A percentile compares a stretch with the other conserved stretches of the same genome.
phyloP scores from a whole-genome alignment of 2,329 filamentous ascomycete genomes.

The Diaporthe citriasiana region DNA sequence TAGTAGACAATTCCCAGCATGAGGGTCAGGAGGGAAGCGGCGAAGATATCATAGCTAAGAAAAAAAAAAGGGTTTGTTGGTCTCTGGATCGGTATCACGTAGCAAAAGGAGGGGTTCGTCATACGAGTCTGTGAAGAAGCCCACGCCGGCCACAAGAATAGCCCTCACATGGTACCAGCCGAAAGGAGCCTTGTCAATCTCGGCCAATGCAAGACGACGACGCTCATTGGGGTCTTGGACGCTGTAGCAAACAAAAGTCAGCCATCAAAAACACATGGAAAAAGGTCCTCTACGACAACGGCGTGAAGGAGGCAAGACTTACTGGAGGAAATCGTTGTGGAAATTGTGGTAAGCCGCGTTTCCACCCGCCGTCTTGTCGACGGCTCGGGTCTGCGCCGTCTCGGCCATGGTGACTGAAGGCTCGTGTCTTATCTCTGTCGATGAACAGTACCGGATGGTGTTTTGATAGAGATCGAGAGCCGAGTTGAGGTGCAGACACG shows the following conservation, averaged over 20 bases:
- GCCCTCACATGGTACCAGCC: constrained; percentile 88
- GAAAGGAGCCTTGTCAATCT: constrained; percentile 86
- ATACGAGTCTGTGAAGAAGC: constrained; percentile 86
- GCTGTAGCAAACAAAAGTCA: neutral
- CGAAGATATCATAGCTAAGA: constrained; percentile 75
- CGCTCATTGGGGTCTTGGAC: constrained; percentile 82
- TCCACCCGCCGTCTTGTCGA: constrained; percentile 70
- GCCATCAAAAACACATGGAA: neutral
- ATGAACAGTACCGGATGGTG: neutral
- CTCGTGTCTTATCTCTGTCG: neutral
- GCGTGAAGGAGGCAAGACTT: neutral
- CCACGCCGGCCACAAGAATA: constrained; percentile 83
- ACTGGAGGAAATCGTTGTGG: constrained; percentile 76
- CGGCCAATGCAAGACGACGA: constrained; percentile 81
- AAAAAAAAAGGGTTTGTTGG: constrained; percentile 38
- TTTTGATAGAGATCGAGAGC: constrained; percentile 6
- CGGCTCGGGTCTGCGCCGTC: constrained; percentile 37
- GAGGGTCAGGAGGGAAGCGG: constrained; percentile 78
- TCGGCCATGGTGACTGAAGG: constrained; percentile 44
- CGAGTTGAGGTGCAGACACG: constrained; percentile 2
- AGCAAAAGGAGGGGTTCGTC: constrained; percentile 21
- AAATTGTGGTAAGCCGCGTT: constrained; percentile 83
- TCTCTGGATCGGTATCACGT: neutral
- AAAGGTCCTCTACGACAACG: too few species aligned
- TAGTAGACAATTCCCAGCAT: constrained; percentile 88